Evolutionary conservation across 345 rosid species (phyloP), one percentile per base, ranked within the genome.

Genomic region (Pugionium dolabratum): DNA sequence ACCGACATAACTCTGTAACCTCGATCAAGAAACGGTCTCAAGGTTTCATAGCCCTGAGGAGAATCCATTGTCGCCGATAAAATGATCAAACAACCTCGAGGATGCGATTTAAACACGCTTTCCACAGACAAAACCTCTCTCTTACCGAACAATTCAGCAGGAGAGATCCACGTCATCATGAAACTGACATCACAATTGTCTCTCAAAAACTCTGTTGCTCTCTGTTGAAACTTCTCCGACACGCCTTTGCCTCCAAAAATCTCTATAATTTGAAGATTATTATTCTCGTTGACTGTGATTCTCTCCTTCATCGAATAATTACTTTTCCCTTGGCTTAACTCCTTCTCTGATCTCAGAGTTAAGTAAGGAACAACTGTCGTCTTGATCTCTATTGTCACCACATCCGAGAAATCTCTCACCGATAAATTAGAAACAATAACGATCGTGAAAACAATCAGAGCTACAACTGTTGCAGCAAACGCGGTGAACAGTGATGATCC

Each of bases 81-180:
- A 53, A 91, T 85, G 43, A 81, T 41, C 45, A 88, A 73, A 74
- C 89, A 86, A 7, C 83, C 86, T 4, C 67, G 29, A 25, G 88
- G 86, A 48, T 85, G 79, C 7, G 78, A 62, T 52, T 76, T 79
- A 69, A 88, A 82, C 4, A 83, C 75, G 56, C 83, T 84, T 45
- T 81, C 88, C 0, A 80, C 29, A 0, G 86, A 80, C 3, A 83
- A 41, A 69, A 83, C 54, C 54, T 87, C 90, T 61, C 85, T 79
- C 30, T 75, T 70, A 44, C 85, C 79, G 30, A 86, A 84, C 4
- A 72, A 47, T 0, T 55, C 50, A 1, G 73, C 79, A 4, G 85
- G 81, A 1, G 97, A 86, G 54, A 90, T 78, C 92, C 90, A 90
- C 11, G 84, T 78, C 97, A 86, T 84, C 77, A 82, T 86, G 76